Evolutionary conservation across 2,329 filamentous ascomycete genomes (phyloP).

Genomic region (Coniella vitis): DNA sequence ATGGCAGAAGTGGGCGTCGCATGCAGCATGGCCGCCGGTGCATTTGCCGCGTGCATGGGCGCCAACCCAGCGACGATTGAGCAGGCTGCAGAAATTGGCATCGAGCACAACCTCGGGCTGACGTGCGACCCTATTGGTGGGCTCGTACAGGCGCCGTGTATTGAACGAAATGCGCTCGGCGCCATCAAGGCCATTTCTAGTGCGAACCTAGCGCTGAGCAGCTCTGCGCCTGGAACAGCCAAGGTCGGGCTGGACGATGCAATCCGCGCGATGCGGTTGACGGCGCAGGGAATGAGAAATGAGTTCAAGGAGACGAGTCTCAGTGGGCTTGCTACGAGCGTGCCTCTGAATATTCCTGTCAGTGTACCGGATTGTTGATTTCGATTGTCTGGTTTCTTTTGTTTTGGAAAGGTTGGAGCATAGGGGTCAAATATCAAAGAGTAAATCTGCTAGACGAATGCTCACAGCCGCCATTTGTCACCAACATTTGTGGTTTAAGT

Average conservation of each 20-base stretch:
- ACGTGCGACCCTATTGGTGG: constrained; percentile 46
- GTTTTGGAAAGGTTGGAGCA: not conserved
- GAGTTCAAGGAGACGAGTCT: constrained; percentile 48
- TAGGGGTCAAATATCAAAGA: too few relatives aligned
- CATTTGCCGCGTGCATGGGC: constrained; percentile 45
- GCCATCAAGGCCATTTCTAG: constrained; percentile 45
- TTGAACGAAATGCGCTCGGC: constrained; percentile 43
- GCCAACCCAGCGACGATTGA: constrained; percentile 43
- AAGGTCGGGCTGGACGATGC: constrained; percentile 45
- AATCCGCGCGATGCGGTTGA: constrained; percentile 43
- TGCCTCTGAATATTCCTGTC: constrained; percentile 42
- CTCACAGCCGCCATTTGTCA: not conserved
- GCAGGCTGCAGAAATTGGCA: constrained; percentile 45
- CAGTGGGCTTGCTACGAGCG: constrained; percentile 43
- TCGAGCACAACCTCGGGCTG: constrained; percentile 44
- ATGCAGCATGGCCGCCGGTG: constrained; percentile 44
- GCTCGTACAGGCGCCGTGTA: constrained; percentile 44
- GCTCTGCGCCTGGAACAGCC: constrained; percentile 32
- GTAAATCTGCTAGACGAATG: too few relatives aligned
- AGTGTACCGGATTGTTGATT: constrained; percentile 43
- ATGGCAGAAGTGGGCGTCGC: constrained; percentile 49
- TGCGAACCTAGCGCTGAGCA: constrained; percentile 42
- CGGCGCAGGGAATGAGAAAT: constrained; percentile 44
- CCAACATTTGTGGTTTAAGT: not conserved
- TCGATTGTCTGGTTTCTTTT: not conserved